A percentile compares a stretch with the other conserved stretches of the same genome.
These are phyloP conservation scores for Corylus heterophylla DNA, from an alignment of 306 rosid species.

Conservation along the genomic window DNA sequence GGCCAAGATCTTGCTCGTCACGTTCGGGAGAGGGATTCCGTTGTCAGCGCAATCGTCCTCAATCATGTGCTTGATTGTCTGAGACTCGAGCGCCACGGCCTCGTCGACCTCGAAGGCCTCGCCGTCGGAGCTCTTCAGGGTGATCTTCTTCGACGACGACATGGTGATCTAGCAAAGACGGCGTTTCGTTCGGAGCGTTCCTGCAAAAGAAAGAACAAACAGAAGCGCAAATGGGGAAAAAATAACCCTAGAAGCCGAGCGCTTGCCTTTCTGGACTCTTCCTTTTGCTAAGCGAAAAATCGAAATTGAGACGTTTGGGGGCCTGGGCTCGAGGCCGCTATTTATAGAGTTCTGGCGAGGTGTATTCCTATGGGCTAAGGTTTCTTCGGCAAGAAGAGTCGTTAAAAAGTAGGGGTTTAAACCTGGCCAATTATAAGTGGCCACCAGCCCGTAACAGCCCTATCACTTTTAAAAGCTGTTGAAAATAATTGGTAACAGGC, in stretches of 20 bases:
- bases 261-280: not conserved
- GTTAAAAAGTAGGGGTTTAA: no score
- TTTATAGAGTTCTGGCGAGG: no score
- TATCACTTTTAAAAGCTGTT: no score
- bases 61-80: slow-evolving; percentile 72
- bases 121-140: slow-evolving; percentile 71
- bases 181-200: not conserved
- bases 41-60: slow-evolving; percentile 70
- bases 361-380: no score
- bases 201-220: not conserved
- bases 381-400: no score
- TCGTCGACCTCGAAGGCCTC: slow-evolving; percentile 75
- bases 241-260: slow-evolving; percentile 10
- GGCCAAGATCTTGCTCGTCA: slow-evolving; percentile 70
- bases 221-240: not conserved
- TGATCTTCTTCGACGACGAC: slow-evolving; percentile 55
- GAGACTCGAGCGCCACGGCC: slow-evolving; percentile 73
- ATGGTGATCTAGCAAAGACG: slow-evolving; percentile 10
- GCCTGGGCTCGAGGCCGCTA: no score
- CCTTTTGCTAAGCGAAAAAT: not conserved
- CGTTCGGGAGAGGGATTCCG: slow-evolving; percentile 78
- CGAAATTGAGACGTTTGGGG: not conserved
- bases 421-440: no score
- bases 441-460: no score
- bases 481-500: no score